Conservation (phyloP, 1,139 yeast species). For the Kurtzmaniella quercitrusa region DNA sequence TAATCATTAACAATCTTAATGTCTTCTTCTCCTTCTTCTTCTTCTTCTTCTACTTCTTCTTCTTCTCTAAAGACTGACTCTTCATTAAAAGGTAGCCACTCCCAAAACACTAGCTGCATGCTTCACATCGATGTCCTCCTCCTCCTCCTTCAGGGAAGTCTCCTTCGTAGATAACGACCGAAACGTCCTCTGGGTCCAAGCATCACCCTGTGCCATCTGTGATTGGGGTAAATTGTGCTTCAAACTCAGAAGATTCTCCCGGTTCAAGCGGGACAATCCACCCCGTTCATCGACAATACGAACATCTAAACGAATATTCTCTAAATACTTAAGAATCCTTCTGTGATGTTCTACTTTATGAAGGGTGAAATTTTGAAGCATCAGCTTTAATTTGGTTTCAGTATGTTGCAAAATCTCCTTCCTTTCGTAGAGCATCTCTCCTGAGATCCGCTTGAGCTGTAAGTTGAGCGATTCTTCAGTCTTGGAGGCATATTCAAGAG, state of each 20-base stretch:
- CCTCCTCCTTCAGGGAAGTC: conserved; percentile 18
- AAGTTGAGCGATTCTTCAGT: conserved; percentile 69
- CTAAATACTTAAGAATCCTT: conserved; percentile 71
- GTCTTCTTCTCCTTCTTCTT: no score
- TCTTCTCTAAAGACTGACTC: background rate
- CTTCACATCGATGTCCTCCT: conserved; percentile 62
- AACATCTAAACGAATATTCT: conserved; percentile 67
- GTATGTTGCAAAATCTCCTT: conserved; percentile 52
- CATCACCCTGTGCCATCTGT: conserved; percentile 50
- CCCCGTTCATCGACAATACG: conserved; percentile 76
- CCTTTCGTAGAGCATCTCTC: conserved; percentile 78
- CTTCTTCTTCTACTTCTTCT: background rate
- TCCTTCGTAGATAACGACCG: conserved; percentile 45
- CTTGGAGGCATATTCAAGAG: conserved; percentile 76
- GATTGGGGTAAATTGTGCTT: conserved; percentile 47
- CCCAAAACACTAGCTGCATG: conserved; percentile 81
- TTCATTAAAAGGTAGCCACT: conserved; percentile 57
- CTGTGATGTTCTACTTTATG: conserved; percentile 85
- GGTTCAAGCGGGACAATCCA: conserved; percentile 78
- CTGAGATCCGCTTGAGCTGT: conserved; percentile 78
- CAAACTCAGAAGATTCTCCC: conserved; percentile 54
- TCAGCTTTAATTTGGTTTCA: conserved; percentile 49
- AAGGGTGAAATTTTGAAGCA: conserved; percentile 59
- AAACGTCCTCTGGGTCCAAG: conserved; percentile 63
- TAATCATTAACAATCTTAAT: no score